A percentile compares a stretch with the other conserved stretches of the same genome.
phyloP scores from a whole-genome alignment of 164 flowering plant genomes.

The Brasenia schreberi region DNA sequence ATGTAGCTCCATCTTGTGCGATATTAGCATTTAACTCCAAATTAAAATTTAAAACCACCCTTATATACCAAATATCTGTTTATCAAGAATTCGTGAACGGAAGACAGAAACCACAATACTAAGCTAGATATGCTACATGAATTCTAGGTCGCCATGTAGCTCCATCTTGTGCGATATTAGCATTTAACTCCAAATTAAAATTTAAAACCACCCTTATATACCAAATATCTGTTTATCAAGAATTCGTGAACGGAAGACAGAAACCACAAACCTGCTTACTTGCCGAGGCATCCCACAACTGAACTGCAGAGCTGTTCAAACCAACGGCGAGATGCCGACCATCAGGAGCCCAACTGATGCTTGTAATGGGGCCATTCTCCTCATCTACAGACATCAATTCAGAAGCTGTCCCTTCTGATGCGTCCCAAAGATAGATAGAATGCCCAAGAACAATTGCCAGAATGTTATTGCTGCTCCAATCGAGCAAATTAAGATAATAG shows the following conservation, averaged over 20 bases:
- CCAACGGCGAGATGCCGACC: slow-evolving; percentile 50
- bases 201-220: no score
- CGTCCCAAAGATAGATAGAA: slow-evolving; percentile 51
- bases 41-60: no score
- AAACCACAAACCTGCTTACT: slow-evolving; percentile 6
- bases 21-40: no score
- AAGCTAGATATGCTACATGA: no score
- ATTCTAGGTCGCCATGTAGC: no score
- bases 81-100: no score
- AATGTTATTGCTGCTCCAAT: slow-evolving; percentile 50
- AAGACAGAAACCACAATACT: neutral
- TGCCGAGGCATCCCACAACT: slow-evolving; percentile 44
- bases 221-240: no score
- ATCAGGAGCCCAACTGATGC: slow-evolving; percentile 59
- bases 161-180: no score
- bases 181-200: no score
- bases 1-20: no score
- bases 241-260: neutral
- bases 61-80: no score
- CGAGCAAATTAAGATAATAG: slow-evolving; percentile 49
- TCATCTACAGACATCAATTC: slow-evolving; percentile 39
- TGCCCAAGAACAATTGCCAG: slow-evolving; percentile 47
- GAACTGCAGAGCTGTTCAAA: slow-evolving; percentile 39
- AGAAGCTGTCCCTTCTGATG: slow-evolving; percentile 29
- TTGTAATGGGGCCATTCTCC: slow-evolving; percentile 44